phyloP scores from a whole-genome alignment of 306 rosid species.

The Malus sylvestris region DNA sequence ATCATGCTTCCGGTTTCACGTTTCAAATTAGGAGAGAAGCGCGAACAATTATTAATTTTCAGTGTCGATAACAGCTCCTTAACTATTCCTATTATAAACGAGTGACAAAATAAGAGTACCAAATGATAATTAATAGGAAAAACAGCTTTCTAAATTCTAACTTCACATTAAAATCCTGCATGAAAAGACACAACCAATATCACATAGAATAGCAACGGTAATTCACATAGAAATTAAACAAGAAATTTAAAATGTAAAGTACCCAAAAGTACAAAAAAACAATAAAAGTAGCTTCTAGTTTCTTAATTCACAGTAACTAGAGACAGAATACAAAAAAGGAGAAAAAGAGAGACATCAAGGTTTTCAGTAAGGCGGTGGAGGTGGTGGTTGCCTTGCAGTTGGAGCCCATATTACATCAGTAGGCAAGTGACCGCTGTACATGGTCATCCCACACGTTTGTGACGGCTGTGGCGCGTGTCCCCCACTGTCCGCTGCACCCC shows the following conservation, averaged over 20 bases:
- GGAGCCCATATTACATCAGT: constrained; percentile 89
- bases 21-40: too few relatives aligned
- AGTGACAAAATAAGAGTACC: too few relatives aligned
- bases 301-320: constrained; percentile 5
- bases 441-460: constrained; percentile 63
- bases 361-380: constrained; percentile 58
- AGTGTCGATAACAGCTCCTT: too few relatives aligned
- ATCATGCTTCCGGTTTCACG: too few relatives aligned
- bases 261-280: too few relatives aligned
- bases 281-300: neutral
- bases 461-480: constrained; percentile 45
- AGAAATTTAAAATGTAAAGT: neutral
- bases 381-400: constrained; percentile 51
- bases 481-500: constrained; percentile 46
- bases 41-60: too few relatives aligned
- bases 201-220: neutral
- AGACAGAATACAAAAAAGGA: neutral
- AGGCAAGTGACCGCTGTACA: constrained; percentile 63
- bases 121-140: neutral
- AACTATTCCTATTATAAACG: too few relatives aligned
- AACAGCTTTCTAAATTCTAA: neutral
- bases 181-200: too few relatives aligned
- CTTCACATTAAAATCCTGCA: neutral
- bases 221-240: neutral
- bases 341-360: neutral